phyloP scores from a whole-genome alignment of 352 stramenopile species.

The Globisporangium cystogenes region DNA sequence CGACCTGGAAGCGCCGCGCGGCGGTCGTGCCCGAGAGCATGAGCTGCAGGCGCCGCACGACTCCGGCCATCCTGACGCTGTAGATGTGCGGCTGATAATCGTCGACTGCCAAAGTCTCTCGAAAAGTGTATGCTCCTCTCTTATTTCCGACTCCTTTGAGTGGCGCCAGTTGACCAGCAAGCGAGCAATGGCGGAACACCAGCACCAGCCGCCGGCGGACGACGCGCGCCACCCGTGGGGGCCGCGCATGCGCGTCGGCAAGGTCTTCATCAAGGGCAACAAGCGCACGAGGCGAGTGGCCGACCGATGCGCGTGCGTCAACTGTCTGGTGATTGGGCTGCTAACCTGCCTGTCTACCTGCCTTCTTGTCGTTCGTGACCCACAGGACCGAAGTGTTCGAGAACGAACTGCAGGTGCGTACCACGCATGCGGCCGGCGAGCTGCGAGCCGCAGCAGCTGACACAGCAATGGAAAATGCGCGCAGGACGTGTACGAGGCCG shows the following conservation, averaged over 20 bases:
- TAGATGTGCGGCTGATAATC: not conserved
- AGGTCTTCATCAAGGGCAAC: slow-evolving; percentile 87
- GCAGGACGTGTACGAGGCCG: slow-evolving; percentile 53
- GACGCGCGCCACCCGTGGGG: slow-evolving; percentile 62
- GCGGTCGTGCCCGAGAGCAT: slow-evolving; percentile 72
- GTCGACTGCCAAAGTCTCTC: not conserved
- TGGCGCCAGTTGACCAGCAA: not conserved
- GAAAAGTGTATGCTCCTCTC: not conserved
- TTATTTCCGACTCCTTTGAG: not conserved
- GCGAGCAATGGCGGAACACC: slow-evolving; percentile 9
- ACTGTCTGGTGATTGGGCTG: not conserved
- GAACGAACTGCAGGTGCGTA: slow-evolving; percentile 69
- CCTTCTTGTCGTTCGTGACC: too few relatives aligned
- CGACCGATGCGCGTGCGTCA: too few relatives aligned
- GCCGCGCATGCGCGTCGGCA: slow-evolving; percentile 74
- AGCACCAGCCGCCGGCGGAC: slow-evolving; percentile 3
- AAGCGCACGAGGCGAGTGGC: slow-evolving; percentile 72
- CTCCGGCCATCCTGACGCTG: slow-evolving; percentile 37
- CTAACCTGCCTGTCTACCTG: not conserved
- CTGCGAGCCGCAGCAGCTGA: too few relatives aligned
- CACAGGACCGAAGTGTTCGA: slow-evolving; percentile 78
- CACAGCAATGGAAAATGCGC: not conserved
- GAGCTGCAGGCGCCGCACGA: slow-evolving; percentile 74
- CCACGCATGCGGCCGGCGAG: too few relatives aligned
- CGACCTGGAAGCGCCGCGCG: slow-evolving; percentile 67